Base-by-base conservation (phyloP, 139 green algal genomes). In the Astrephomene gubernaculifera region DNA sequence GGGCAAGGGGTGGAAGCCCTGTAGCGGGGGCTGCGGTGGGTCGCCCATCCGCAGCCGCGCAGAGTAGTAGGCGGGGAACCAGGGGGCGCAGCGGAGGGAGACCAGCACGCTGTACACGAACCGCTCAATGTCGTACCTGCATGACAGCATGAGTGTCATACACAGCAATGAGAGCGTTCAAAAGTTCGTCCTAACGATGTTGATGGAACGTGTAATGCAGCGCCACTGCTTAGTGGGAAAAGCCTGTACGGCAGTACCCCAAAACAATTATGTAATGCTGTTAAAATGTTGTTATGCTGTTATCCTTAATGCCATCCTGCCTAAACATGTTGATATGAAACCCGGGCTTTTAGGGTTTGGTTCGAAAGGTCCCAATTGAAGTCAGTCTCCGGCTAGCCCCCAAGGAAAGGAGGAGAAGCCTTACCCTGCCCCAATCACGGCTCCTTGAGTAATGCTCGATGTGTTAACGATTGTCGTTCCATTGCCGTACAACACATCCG, bases 121-220 rank as follows among this genome's bases (percentile, higher is more conserved):
- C 5, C 70, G 70, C 43, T 78, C 70, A 21, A 78, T 29, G 70
- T 78, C 70, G 70, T 78, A 78, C 29, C 70, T 78, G 70, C 35
- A 70, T 6, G 65, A 29, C 12, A 45, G 35, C 29, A 39, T 27
- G 24, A 12, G 29, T 27, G 61, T n/a, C n/a, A n/a, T n/a, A n/a
- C n/a, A n/a, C n/a, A n/a, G n/a, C n/a, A n/a, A n/a, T n/a, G n/a
- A n/a, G n/a, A n/a, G n/a, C n/a, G n/a, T n/a, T n/a, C n/a, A n/a
- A n/a, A n/a, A n/a, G n/a, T n/a, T n/a, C n/a, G n/a, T n/a, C n/a
- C n/a, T n/a, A n/a, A n/a, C n/a, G n/a, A n/a, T n/a, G n/a, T n/a
- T n/a, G n/a, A n/a, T n/a, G n/a, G n/a, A n/a, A n/a, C n/a, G n/a
- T n/a, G n/a, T n/a, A n/a, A n/a, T n/a, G n/a, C n/a, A n/a, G n/a